Evolutionary conservation across 148 eudicot species (phyloP).

Genomic region (Cornus suecica): DNA sequence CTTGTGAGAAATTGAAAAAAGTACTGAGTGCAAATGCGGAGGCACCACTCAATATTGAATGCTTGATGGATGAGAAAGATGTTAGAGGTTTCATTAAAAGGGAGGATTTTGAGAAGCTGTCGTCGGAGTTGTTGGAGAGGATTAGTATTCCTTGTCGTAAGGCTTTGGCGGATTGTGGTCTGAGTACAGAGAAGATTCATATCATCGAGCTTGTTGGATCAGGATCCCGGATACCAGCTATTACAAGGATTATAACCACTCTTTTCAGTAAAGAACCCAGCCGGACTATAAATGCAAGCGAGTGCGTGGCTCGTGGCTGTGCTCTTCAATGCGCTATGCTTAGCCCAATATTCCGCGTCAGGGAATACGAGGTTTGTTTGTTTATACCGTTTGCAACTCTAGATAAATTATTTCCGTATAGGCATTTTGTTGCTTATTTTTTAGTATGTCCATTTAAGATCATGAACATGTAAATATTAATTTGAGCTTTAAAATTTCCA

Average conservation of each 20-base stretch:
- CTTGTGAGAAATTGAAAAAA: constrained; percentile 92
- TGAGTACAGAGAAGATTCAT: constrained; percentile 52
- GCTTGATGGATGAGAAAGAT: constrained; percentile 97
- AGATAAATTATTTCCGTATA: not conserved
- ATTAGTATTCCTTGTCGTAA: constrained; percentile 70
- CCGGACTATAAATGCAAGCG: constrained; percentile 81
- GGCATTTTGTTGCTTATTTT: not conserved
- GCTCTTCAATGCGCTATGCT: constrained; percentile 98
- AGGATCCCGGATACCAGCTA: constrained; percentile 90
- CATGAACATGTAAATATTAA: not conserved
- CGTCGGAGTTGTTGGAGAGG: constrained; percentile 60
- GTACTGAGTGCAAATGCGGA: constrained; percentile 91
- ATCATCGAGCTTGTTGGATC: constrained; percentile 93
- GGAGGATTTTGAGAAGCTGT: constrained; percentile 84
- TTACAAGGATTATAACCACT: constrained; percentile 45
- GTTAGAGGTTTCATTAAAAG: constrained; percentile 76
- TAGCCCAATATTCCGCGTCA: constrained; percentile 73
- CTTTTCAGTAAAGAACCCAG: constrained; percentile 66
- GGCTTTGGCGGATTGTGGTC: constrained; percentile 62
- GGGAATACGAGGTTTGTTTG: constrained; percentile 84
- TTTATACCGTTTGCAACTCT: constrained; percentile 3
- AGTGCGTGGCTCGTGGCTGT: constrained; percentile 97
- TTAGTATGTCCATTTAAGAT: not conserved
- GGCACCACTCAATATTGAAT: constrained; percentile 88
- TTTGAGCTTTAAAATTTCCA: not conserved